Base-by-base conservation (phyloP, 78 protist species). In the Planoprotostelium fungivorum region DNA sequence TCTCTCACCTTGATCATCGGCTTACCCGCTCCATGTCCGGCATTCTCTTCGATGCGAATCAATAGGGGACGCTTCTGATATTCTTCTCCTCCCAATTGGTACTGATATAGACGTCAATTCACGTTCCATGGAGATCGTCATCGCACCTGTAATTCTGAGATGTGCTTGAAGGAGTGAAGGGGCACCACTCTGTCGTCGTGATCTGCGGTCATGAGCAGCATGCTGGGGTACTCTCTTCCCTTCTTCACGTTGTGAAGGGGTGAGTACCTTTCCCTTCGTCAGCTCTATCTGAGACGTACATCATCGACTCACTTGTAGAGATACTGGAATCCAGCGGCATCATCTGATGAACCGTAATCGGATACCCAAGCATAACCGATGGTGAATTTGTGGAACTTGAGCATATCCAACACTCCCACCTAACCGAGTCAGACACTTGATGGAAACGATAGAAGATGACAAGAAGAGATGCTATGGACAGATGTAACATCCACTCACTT, bases 151-250 rank as follows among this genome's bases (percentile, higher is more conserved):
- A 96, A 63, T 38, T 85, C 86, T 0, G 99, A 92, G 29, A 91
- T 85, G 87, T 63, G 88, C 93, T 97, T 97, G 95, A 87, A 95
- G 0, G 98, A 88, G 93, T 97, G 99, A 0, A 94, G 84, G n/a
- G 99, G 99, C 37, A 94, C 93, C 29, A 97, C 99, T 37, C 99
- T 94, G 92, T 97, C 99, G 85, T 97, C 99, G 90, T 97, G 98
- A 36, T 97, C 98, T 36, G 94, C 98, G 5, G 98, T 97, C 34
- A 37, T 28, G 29, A 96, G 63, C 34, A 97, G 86, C 28, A 92
- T 85, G 29, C 92, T 38, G 28, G 99, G 99, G 83, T 92, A 97
- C 1, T 1, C n/a, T n/a, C 0, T 23, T 0, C 83, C 36, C 1
- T 16, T 51, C 31, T 5, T 29, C 31, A 97, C 63, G 86, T 96